A percentile compares a stretch with the other conserved stretches of the same genome.
Evolutionary conservation across 768 basidiomycete genomes (phyloP).

Genomic region (Boletus rex-veris): DNA sequence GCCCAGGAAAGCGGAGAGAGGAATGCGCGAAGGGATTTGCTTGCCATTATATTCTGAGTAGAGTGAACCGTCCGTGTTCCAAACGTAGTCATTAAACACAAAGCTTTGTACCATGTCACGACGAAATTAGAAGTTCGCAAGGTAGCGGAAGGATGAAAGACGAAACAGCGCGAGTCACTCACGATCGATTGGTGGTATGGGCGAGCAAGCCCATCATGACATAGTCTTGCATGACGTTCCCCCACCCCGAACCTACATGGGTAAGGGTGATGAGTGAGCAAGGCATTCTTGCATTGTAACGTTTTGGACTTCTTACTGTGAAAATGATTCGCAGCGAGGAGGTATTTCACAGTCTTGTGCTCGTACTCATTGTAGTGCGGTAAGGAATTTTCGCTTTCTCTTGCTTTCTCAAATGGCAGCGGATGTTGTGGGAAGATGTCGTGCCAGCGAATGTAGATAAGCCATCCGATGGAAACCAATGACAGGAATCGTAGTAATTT

Average conservation of each 20-base stretch:
- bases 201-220: constrained; percentile 37
- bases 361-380: constrained; percentile 41
- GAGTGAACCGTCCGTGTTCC: constrained; percentile 33
- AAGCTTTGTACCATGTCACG: constrained; percentile 24
- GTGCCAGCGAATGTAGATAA: constrained; percentile 12
- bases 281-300: not conserved
- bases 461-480: constrained; percentile 8
- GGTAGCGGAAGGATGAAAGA: not conserved
- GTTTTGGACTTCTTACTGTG: constrained; percentile 27
- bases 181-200: constrained; percentile 35
- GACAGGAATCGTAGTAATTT: constrained; percentile 10
- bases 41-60: constrained; percentile 38
- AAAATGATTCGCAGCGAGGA: constrained; percentile 48
- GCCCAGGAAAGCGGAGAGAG: constrained; percentile 38
- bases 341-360: constrained; percentile 36
- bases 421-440: not conserved
- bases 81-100: constrained; percentile 44
- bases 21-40: constrained; percentile 38
- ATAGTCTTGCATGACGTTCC: constrained; percentile 41
- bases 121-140: constrained; percentile 3
- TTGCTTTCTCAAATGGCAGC: constrained; percentile 24
- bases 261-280: not conserved
- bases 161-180: not conserved
- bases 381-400: constrained; percentile 36
- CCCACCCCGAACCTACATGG: constrained; percentile 36